Evolutionary conservation across 2,329 filamentous ascomycete genomes (phyloP).

Genomic region (Cucurbitaria berberidis): DNA sequence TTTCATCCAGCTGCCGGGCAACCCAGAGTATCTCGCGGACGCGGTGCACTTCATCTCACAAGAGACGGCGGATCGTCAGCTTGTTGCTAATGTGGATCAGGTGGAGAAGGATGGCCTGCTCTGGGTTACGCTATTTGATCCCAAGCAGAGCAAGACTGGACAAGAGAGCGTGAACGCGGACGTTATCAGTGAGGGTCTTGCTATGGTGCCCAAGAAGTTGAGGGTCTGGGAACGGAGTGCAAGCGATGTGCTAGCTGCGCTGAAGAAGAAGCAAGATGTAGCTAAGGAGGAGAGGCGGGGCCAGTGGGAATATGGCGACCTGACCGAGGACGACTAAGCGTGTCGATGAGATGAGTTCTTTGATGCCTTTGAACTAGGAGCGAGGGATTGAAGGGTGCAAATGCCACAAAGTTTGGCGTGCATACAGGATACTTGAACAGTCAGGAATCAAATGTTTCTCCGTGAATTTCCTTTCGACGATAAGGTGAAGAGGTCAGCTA

Average conservation of each 20-base stretch:
- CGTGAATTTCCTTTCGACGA: no score
- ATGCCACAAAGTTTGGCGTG: not conserved
- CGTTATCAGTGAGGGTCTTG: slow-evolving; percentile 80
- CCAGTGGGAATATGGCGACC: slow-evolving; percentile 98
- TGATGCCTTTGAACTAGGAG: no score
- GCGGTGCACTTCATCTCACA: slow-evolving; percentile 77
- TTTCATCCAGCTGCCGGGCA: slow-evolving; percentile 84
- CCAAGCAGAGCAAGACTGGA: slow-evolving; percentile 64
- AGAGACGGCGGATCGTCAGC: slow-evolving; percentile 73
- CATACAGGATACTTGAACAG: no score
- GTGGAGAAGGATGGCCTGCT: slow-evolving; percentile 80
- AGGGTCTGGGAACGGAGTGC: slow-evolving; percentile 88
- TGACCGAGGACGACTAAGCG: slow-evolving; percentile 67
- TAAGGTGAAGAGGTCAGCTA: not conserved
- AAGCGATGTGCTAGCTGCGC: slow-evolving; percentile 70
- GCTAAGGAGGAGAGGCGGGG: slow-evolving; percentile 82
- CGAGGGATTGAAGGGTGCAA: no score
- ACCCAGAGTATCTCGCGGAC: slow-evolving; percentile 78
- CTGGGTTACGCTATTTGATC: slow-evolving; percentile 88
- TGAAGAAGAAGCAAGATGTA: slow-evolving; percentile 75
- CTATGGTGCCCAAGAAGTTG: slow-evolving; percentile 90
- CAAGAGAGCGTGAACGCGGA: slow-evolving; percentile 90
- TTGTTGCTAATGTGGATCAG: slow-evolving; percentile 91
- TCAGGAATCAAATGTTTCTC: no score
- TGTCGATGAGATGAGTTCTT: not conserved